These are phyloP conservation scores for Closterium sp. DNA, from an alignment of 139 green algal species.

Conservation along the genomic window DNA sequence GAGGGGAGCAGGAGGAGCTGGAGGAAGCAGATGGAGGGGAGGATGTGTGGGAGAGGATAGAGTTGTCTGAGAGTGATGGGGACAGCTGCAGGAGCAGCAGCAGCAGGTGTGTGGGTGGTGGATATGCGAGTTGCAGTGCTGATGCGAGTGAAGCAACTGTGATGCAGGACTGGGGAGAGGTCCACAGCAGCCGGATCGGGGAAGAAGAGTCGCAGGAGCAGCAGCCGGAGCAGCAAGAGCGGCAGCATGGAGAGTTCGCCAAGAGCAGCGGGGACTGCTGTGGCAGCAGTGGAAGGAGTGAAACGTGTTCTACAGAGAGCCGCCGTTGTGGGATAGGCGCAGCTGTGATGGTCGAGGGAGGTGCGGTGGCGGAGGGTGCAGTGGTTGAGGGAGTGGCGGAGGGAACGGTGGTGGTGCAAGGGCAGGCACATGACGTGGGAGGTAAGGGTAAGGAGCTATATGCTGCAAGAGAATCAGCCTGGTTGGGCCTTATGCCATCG, in stretches of 20 bases:
- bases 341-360: not conserved
- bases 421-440: too few species aligned
- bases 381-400: too few species aligned
- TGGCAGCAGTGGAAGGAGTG: too few species aligned
- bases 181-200: too few species aligned
- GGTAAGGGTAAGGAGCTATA: not conserved
- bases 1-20: not conserved
- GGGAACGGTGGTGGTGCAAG: not conserved
- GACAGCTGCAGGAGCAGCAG: not conserved
- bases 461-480: not conserved
- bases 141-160: not conserved
- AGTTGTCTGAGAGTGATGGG: not conserved
- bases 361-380: too few species aligned
- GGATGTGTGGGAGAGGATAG: not conserved
- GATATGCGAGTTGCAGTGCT: too few species aligned
- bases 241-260: not conserved
- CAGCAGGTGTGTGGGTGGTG: not conserved
- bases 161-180: not conserved
- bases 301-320: too few species aligned
- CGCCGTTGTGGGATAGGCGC: too few species aligned
- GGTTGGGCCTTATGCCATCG: not conserved
- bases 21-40: not conserved
- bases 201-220: too few species aligned
- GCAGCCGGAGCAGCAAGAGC: not conserved
- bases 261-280: not conserved